phyloP scores from a whole-genome alignment of 208 protist genomes.

The Balamuthia mandrillaris region DNA sequence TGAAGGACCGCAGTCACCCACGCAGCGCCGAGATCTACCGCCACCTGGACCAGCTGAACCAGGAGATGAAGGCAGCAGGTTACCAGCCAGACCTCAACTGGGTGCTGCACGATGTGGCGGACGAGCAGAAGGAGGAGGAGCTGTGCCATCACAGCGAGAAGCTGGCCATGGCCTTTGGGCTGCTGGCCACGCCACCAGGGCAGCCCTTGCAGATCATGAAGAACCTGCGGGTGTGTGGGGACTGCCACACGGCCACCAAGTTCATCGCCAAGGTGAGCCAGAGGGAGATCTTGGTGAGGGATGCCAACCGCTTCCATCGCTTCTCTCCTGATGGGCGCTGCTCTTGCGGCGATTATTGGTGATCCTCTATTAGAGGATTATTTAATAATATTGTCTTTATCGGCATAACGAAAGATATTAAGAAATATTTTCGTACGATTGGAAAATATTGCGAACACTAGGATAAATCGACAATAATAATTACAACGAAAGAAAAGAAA shows the following conservation, averaged over 20 bases:
- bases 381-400: too few relatives aligned
- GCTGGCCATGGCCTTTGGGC: conserved; percentile 13
- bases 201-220: background rate
- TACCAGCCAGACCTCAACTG: background rate
- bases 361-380: too few relatives aligned
- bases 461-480: too few relatives aligned
- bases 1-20: conserved; percentile 5
- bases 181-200: background rate
- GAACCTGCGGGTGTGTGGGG: conserved; percentile 38
- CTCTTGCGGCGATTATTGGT: conserved; percentile 38
- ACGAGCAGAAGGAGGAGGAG: conserved; percentile 40
- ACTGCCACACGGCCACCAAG: conserved; percentile 45
- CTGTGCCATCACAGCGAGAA: conserved; percentile 34
- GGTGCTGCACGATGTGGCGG: background rate
- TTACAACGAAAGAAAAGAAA: too few relatives aligned
- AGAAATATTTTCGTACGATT: too few relatives aligned
- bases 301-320: conserved; percentile 41
- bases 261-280: conserved; percentile 20
- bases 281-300: conserved; percentile 33
- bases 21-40: background rate
- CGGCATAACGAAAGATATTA: too few relatives aligned
- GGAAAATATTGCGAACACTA: too few relatives aligned
- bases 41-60: background rate
- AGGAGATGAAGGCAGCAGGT: background rate
- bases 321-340: background rate